A percentile compares a stretch with the other conserved stretches of the same genome.
phyloP scores from a whole-genome alignment of 495 filamentous ascomycete species.

The Xylaria telfairii region DNA sequence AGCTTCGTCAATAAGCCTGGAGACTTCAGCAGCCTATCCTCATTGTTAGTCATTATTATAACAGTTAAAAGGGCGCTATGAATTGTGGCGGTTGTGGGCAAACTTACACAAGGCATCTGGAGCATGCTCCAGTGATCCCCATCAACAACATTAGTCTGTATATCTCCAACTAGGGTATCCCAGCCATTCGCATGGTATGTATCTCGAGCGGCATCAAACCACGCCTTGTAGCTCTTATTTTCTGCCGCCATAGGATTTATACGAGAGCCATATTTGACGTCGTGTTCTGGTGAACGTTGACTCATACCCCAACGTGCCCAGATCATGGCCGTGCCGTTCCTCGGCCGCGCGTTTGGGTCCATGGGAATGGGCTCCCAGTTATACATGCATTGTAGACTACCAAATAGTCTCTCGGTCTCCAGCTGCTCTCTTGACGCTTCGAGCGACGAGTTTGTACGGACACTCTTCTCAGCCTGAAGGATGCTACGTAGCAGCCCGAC shows the following conservation, averaged over 20 bases:
- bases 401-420: slow-evolving; percentile 60
- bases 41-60: neutral
- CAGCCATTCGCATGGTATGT: slow-evolving; percentile 69
- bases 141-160: slow-evolving; percentile 56
- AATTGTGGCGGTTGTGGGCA: neutral
- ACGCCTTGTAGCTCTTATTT: slow-evolving; percentile 36
- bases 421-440: slow-evolving; percentile 52
- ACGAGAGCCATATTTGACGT: slow-evolving; percentile 58
- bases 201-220: slow-evolving; percentile 66
- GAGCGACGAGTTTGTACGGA: slow-evolving; percentile 13
- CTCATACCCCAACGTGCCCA: slow-evolving; percentile 73
- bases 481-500: slow-evolving; percentile 53
- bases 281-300: slow-evolving; percentile 59
- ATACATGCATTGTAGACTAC: slow-evolving; percentile 65
- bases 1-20: slow-evolving; percentile 16
- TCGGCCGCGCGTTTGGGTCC: slow-evolving; percentile 39
- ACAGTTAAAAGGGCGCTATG: neutral
- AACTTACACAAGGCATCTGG: slow-evolving; percentile 54
- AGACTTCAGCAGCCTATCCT: slow-evolving; percentile 10
- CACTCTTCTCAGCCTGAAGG: neutral
- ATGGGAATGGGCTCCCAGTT: slow-evolving; percentile 63
- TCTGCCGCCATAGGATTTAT: slow-evolving; percentile 56
- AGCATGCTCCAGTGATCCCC: slow-evolving; percentile 66
- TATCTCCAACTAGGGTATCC: slow-evolving; percentile 63
- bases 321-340: slow-evolving; percentile 63